Base-by-base conservation (phyloP, 805 yeast species). In the Priceomyces fermenticarens region DNA sequence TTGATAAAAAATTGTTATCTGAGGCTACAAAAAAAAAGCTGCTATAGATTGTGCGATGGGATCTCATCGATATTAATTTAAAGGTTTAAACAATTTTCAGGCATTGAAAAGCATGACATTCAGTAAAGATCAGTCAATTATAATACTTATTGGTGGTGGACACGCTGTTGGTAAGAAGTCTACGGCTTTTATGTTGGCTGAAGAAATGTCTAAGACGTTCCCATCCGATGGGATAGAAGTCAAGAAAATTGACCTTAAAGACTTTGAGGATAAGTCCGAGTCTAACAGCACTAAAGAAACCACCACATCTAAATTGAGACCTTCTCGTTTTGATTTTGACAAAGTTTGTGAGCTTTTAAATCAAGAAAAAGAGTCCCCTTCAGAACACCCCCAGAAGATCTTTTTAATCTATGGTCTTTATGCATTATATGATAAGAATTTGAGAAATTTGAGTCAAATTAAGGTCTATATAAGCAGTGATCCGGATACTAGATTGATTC, bases 401-500 rank as follows among this genome's bases (percentile, higher is more conserved):
- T 48, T 59, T 32, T 50, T 89, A 5, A 73, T 88, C 1, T 82
- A 82, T 45, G 97, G 98, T 2, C 65, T 84, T 13, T 90, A 90
- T 55, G 91, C 96, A 0, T 67, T 90, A 16, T 85, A 79, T 54
- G 83, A 87, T 56, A 63, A 65, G 34, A 67, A 66, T 13, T 59
- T 90, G 9, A 62, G 85, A 28, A 65, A 66, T 9, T 45, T 74
- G 53, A 81, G 90, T 0, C 70, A 78, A 1, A 67, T 89, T 48
- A 83, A 80, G 54, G 78, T 90, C 2, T 90, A 83, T 51, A 72
- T 90, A 11, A 93, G 87, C 49, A 77, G 88, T 46, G 97, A 90
- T 60, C 80, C 91, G 1, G 98, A 90, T 59, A 80, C 85, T 4
- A 65, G 97, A 40, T 65, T 90, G 31, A 81, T 88, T n/a, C 75